These are phyloP conservation scores for Erigeron philadelphicus DNA, from an alignment of 140 eudicot species.

Conservation along the genomic window DNA sequence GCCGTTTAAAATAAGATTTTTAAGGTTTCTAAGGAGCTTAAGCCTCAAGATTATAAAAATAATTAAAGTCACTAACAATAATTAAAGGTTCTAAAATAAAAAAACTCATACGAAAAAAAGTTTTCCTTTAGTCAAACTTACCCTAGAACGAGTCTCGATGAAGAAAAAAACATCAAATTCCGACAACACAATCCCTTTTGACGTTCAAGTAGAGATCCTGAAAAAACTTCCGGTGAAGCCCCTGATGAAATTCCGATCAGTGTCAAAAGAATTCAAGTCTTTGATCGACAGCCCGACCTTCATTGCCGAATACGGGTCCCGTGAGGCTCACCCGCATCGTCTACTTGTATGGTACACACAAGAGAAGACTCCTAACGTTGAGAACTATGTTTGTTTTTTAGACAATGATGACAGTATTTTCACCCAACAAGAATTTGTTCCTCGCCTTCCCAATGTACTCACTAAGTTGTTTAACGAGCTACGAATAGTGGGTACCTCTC, in stretches of 20 bases:
- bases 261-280: not conserved
- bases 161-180: not conserved
- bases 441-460: not conserved
- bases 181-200: not conserved
- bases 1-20: too few species aligned
- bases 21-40: too few species aligned
- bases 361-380: not conserved
- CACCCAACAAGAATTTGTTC: conserved; percentile 9
- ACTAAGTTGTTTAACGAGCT: not conserved
- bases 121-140: too few species aligned
- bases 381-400: not conserved
- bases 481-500: not conserved
- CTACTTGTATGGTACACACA: not conserved
- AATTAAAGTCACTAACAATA: too few species aligned
- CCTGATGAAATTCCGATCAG: not conserved
- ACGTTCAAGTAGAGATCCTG: conserved; percentile 2
- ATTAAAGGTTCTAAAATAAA: too few species aligned
- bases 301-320: not conserved
- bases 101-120: too few species aligned
- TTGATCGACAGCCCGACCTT: conserved; percentile 10
- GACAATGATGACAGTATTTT: not conserved
- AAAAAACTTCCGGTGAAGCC: not conserved
- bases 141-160: too few species aligned
- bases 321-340: not conserved
- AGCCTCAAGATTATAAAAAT: too few species aligned